Conservation (phyloP, 306 rosid genomes). For the Lathyrus tuberosus region DNA sequence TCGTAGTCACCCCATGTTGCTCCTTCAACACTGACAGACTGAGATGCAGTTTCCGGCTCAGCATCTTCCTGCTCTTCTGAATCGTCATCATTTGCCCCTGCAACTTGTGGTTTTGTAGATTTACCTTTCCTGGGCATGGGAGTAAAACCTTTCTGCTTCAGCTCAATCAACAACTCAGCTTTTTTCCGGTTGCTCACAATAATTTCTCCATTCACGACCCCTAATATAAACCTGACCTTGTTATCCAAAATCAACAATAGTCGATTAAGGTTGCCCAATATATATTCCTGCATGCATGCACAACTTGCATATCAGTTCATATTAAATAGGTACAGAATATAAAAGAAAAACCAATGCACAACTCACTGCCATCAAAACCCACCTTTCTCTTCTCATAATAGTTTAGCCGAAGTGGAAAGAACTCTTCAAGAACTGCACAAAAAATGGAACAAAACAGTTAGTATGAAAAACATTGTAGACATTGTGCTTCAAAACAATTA, state of each 20-base stretch:
- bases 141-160: conserved; percentile 85
- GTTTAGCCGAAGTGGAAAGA: conserved; percentile 70
- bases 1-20: conserved; percentile 66
- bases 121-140: conserved; percentile 83
- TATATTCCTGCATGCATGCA: conserved; percentile 58
- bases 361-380: conserved; percentile 7
- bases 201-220: conserved; percentile 83
- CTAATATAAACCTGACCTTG: conserved; percentile 86
- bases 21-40: conserved; percentile 37
- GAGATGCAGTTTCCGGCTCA: conserved; percentile 57
- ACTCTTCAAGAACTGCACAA: conserved; percentile 84
- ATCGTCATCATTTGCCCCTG: conserved; percentile 75
- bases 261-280: conserved; percentile 62
- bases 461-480: background rate
- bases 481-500: background rate
- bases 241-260: conserved; percentile 73
- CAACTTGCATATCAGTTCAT: conserved; percentile 26
- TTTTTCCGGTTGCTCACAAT: conserved; percentile 74
- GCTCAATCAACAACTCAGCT: conserved; percentile 76
- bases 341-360: background rate
- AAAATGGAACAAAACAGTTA: conserved; percentile 14
- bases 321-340: background rate
- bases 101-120: conserved; percentile 80
- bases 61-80: conserved; percentile 68
- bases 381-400: conserved; percentile 90